Base-by-base conservation (phyloP, 2,329 filamentous ascomycete genomes). In the Aspergillus fructus region DNA sequence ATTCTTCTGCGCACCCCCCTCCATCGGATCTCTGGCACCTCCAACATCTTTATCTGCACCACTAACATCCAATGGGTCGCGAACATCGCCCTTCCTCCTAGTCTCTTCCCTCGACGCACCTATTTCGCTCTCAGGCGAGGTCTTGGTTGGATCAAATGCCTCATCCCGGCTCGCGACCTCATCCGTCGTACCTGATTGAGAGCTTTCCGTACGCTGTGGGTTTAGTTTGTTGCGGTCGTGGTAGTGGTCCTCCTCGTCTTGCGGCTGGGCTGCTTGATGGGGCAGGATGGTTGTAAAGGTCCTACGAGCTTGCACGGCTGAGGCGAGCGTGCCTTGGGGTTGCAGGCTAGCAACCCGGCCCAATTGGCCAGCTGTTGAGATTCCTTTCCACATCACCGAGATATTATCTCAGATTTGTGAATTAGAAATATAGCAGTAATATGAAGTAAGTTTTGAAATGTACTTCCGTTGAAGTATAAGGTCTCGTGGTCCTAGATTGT, bases 101-200 rank as follows among this genome's bases (percentile, higher is more conserved):
- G 69, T 64, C 77, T 82, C 74, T 37, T 65, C 55, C 46, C 66
- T 65, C 1, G 71, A 68, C 4, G 67, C 69, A 17, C 66, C 59
- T 9, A 71, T 59, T 39, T 85, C 83, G 21, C 74, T 68, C 68
- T 91, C 87, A 0, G 91, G 91, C 19, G 80, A 76, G 24, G 89
- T 93, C 70, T 84, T 84, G 55, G 79, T 74, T 0, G 86, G 85
- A 69, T 91, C 82, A 73, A 90, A 96, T 1, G 91, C 88, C 0
- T 86, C 82, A 42, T 86, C 79, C 56, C 83, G 77, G 30, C 81
- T 77, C 0, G 82, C 79, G 0, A 86, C 81, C 12, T 83, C 80
- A 46, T 86, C 77, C 63, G 86, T 90, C 0, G 84, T 84, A 3
- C 85, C 89, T 49, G 85, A 86, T 68, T 88, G 85, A 56, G 85